Evolutionary conservation across 1,284 basidiomycete species (phyloP), one percentile per base, ranked within the genome.

Genomic region (Ceratobasidium sp.): DNA sequence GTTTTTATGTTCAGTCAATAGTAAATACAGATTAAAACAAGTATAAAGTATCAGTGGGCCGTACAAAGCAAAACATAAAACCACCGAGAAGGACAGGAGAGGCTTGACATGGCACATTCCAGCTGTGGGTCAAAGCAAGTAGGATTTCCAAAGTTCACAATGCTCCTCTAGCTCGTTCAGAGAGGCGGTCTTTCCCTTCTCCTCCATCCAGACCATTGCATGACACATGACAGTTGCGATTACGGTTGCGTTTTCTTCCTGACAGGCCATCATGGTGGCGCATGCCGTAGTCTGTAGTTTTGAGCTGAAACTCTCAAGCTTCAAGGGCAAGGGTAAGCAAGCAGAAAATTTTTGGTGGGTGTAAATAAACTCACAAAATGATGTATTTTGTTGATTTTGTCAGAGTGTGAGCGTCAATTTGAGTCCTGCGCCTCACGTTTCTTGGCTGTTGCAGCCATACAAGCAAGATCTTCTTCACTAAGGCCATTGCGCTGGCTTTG

Each of bases 151-250:
- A n/a, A 51, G 49, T 20, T 6, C n/a, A 20, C 15, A 51, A 18
- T 96, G 96, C 89, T 97, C 96, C 86, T 98, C 96, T 61, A 97
- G 88, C 81, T 97, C 95, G 86, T 97, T 96, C 75, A 93, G 92
- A 67, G 90, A 90, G 60, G 96, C 96, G 26, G 86, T 86, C 69
- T 89, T 86, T n/a, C 92, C 93, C 84, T 95, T 90, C 83, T 93
- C 91, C 70, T 97, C 95, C 80, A 97, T 91, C 96, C 96, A 98
- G 79, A 96, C 94, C 46, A 93, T 92, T 80, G 93, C 92, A 83
- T 97, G 95, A 89, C 97, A 97, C 86, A 98, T 88, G 55, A 92
- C 88, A 26, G 89, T 51, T 20, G 49, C 49, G 5, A 51, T 90
- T 77, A 95, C 88, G 81, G 98, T 90, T 23, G 91, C 91, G 91